Conservation (phyloP, 495 filamentous ascomycete species). For the Aspergillus ostianus region DNA sequence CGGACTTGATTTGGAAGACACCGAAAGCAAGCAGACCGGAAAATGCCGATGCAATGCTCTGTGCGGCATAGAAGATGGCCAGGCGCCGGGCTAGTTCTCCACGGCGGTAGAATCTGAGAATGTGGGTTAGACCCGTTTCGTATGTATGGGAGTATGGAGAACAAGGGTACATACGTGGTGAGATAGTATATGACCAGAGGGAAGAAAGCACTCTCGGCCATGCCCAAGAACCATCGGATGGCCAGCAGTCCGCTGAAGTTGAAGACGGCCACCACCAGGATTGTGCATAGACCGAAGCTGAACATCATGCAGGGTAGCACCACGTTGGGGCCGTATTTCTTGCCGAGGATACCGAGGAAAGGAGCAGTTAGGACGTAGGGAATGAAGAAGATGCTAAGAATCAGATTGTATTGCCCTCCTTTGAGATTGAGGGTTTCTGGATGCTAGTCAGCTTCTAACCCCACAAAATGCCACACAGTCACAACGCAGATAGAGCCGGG, state of each 20-base stretch:
- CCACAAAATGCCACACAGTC: not conserved
- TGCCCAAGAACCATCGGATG: constrained; percentile 54
- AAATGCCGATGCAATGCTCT: constrained; percentile 69
- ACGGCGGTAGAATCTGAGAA: constrained; percentile 59
- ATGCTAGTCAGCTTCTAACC: not conserved
- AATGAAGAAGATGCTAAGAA: constrained; percentile 69
- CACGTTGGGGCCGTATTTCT: constrained; percentile 59
- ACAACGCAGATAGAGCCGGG: not conserved
- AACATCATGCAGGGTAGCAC: constrained; percentile 66
- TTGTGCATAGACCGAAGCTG: constrained; percentile 56
- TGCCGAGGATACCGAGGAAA: constrained; percentile 60
- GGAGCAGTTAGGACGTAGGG: constrained; percentile 68
- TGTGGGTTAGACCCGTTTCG: not conserved
- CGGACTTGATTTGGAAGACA: constrained; percentile 66
- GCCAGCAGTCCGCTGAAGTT: constrained; percentile 65
- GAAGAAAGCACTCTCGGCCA: constrained; percentile 70
- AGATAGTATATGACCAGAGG: constrained; percentile 60
- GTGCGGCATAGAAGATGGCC: constrained; percentile 73
- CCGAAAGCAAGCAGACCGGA: constrained; percentile 69
- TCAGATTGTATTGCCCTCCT: constrained; percentile 63
- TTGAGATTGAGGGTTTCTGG: constrained; percentile 45
- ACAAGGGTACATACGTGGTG: constrained; percentile 29
- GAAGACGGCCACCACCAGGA: constrained; percentile 50
- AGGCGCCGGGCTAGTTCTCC: constrained; percentile 73
- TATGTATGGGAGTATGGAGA: not conserved